Percentiles rank a stretch among this genome's conserved stretches.
phyloP scores from a whole-genome alignment of 345 rosid genomes.

The Bruguiera sexangula region DNA sequence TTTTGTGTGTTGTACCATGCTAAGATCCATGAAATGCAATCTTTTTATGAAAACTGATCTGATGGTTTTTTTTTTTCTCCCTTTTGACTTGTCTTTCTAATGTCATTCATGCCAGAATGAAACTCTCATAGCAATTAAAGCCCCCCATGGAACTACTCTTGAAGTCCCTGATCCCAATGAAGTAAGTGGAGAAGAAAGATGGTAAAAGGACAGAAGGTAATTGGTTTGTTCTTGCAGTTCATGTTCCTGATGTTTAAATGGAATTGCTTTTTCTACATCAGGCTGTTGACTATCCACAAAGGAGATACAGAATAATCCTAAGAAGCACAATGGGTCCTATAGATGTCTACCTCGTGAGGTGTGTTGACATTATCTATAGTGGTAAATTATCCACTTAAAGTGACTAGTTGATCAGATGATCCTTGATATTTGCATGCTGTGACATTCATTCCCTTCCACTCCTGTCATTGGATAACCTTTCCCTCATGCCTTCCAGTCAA shows the following conservation, averaged over 20 bases:
- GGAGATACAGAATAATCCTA: constrained; percentile 89
- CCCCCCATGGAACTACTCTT: constrained; percentile 96
- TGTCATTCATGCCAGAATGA: constrained; percentile 56
- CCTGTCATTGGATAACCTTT: background rate
- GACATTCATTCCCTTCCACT: background rate
- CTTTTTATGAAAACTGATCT: constrained; percentile 11
- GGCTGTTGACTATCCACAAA: constrained; percentile 73
- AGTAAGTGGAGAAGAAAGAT: constrained; percentile 40
- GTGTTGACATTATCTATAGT: constrained; percentile 7
- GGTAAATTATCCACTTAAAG: background rate
- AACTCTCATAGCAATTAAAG: constrained; percentile 94
- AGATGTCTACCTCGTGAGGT: constrained; percentile 96
- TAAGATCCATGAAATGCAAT: background rate
- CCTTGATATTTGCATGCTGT: background rate
- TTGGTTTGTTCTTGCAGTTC: constrained; percentile 6
- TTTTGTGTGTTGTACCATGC: constrained; percentile 13
- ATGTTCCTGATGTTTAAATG: constrained; percentile 25
- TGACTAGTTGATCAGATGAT: too few species aligned
- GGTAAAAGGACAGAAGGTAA: background rate
- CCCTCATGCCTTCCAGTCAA: constrained; percentile 46
- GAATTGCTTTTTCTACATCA: constrained; percentile 31
- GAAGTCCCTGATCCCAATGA: constrained; percentile 97
- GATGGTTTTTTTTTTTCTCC: constrained; percentile 10
- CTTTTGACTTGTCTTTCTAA: constrained; percentile 18
- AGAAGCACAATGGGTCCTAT: constrained; percentile 98